Conservation (phyloP, 164 flowering plant species). For the Tetrastigma voinierianum region DNA sequence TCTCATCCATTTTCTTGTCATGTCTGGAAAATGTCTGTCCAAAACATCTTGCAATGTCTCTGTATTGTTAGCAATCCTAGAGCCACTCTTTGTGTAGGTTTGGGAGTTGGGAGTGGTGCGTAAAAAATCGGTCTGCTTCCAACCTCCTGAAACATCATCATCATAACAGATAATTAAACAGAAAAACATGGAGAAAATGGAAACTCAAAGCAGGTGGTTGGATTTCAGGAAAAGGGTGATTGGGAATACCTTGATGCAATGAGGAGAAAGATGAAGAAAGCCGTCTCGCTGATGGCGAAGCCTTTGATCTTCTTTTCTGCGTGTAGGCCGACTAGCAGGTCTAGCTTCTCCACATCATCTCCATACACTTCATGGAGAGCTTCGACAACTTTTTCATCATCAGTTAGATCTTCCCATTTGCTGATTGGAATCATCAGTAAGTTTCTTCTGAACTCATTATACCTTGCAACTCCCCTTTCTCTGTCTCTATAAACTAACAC, state of each 20-base stretch:
- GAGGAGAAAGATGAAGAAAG: conserved; percentile 49
- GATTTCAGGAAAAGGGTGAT: background rate
- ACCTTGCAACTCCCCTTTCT: conserved; percentile 49
- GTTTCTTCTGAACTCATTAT: conserved; percentile 51
- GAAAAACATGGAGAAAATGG: background rate
- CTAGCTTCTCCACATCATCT: conserved; percentile 56
- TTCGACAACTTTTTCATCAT: conserved; percentile 35
- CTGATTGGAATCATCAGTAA: conserved; percentile 47
- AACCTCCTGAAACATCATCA: conserved; percentile 50
- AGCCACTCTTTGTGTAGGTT: conserved; percentile 45
- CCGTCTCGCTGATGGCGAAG: conserved; percentile 60
- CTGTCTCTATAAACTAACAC: conserved; percentile 51
- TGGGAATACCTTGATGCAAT: conserved; percentile 46
- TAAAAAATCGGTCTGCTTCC: conserved; percentile 59
- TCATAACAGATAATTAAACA: background rate
- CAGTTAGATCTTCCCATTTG: conserved; percentile 56
- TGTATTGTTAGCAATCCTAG: conserved; percentile 48
- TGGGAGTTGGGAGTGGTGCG: conserved; percentile 42
- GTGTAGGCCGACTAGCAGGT: conserved; percentile 45
- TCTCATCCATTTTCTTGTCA: conserved; percentile 51
- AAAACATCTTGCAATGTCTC: conserved; percentile 51
- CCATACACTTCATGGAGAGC: conserved; percentile 43
- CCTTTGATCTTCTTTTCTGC: conserved; percentile 63
- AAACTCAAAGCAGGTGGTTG: background rate
- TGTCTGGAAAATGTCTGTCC: conserved; percentile 44